Base-by-base conservation (phyloP, 23 red algal species). In the Gracilariopsis chorda region DNA sequence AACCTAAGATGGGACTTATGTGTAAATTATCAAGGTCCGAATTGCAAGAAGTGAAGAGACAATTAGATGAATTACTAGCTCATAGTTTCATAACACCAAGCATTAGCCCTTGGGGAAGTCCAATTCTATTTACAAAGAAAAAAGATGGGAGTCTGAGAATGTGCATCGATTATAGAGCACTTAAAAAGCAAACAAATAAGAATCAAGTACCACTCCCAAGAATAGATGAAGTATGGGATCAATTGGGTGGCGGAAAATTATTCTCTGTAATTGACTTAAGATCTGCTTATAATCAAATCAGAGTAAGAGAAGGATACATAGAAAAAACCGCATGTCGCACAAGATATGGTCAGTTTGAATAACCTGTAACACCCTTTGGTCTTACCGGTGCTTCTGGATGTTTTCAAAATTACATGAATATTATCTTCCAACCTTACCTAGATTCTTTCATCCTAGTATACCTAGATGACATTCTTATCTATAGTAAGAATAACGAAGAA, bases 191-290 rank as follows among this genome's bases (percentile, higher is more conserved):
- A 40, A 51, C 87, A 10, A 78, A 47, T 7, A 81, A 79, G 59
- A 84, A 74, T 70, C 1, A 76, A 57, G 76, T 56, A 28, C 56
- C 39, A 8, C 33, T 73, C 35, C 78, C 48, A 59, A 42, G 78
- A 75, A 84, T 84, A 48, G 88, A 92, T 76, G 53, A 83, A 82
- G 69, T 75, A 19, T 92, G 21, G 47, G 77, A 92, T 48, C 59
- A 84, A 60, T 29, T 92, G 13, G 77, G 52, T 0, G 63, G 51
- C 21, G 76, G 77, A 71, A 76, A 76, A 27, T 83, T 36, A 0
- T 92, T 92, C 37, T 73, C 88, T 30, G 62, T 23, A 13, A 1
- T 92, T 52, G 77, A 92, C 51, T 29, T 92, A 32, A 49, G 77
- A 62, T 83, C 73, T 27, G 77, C 37, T 27, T 74, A 92, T 43